Base-by-base conservation (phyloP, 2,329 filamentous ascomycete species). In the Fusarium nelsonii region DNA sequence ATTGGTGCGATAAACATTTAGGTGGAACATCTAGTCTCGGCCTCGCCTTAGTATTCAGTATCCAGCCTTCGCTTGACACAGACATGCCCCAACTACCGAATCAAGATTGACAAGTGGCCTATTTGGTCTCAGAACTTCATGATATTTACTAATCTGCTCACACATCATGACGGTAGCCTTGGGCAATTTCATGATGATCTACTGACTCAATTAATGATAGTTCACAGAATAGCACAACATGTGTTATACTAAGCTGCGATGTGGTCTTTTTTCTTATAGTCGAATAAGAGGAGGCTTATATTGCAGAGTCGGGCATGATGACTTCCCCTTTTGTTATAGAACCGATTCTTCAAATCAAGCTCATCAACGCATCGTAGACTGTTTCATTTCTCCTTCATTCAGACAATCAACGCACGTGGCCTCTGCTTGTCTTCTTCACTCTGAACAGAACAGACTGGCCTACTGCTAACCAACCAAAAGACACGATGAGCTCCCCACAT, bases 1-100 rank as follows among this genome's bases (percentile, higher is more conserved):
- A 74, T 74, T 74, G 72, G 72, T 12, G 28, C 62, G 69, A 74
- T 74, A 72, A 71, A 50, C 14, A 3, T 10, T 9, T 8, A 14
- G 26, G 63, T 55, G 68, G 68, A 37, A 39, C 58, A 7, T 23
- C 16, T n/a, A 20, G 54, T 51, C 41, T 57, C 57, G 56, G 54
- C 66, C 45, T 63, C 23, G 64, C 43, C 58, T 62, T 57, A 57
- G 57, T 60, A 58, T 44, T 56, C 30, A 37, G 39, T 33, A 50
- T 50, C 46, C 54, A 62, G 23, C 36, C 30, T 63, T 69, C 46
- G 50, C 62, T 69, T 61, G 65, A 63, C 70, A 69, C 69, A 18
- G 44, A 50, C 60, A 56, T 68, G 64, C 59, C 51, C 54, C 41
- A 65, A 61, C 41, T 58, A 63, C 55, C 52, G 49, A 45, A 49